Base-by-base conservation (phyloP, 768 basidiomycete species). In the Serendipita sp. region DNA sequence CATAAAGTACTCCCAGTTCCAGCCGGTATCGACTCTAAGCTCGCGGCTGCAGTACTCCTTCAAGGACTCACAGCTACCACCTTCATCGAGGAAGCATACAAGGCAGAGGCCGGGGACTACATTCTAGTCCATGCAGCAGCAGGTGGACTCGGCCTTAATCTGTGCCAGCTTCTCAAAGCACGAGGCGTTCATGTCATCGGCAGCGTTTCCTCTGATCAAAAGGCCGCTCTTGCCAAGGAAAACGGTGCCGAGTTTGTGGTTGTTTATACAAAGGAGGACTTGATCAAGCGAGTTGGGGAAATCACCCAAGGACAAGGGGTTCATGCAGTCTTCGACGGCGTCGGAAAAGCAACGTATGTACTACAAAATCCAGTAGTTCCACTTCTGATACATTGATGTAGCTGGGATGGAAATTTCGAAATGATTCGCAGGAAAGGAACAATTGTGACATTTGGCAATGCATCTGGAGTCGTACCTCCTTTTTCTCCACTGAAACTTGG, bases 291-390 rank as follows among this genome's bases (percentile, higher is more conserved):
- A 48, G 88, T 89, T 16, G 71, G 85, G 61, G 83, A 87, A 67
- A 72, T 91, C 61, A 91, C 90, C 0, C 81, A 82, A 43, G 88
- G 88, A 4, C 78, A 83, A 66, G 89, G 90, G 16, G 88, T 92
- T 3, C 81, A 95, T 65, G 94, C 82, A 16, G 81, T 91, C 24
- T 95, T 86, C 68, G 95, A 99, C 68, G 95, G 95, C 30, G 91
- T 99, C n/a, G 95, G 95, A 1, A 94, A 89, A 75, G 88, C 91
- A 71, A 97, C 93, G 81, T 94, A 73, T 63, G 87, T 77, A 1
- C 30, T 63, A 17, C 17, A 16, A 3, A 22, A 2, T 28, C 3
- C n/a, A 38, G 20, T 11, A 38, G 20, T 33, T 2, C 44, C 13
- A 17, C 45, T 2, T 20, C 48, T 34, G 5, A 13, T 16, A n/a